Evolutionary conservation across 75 land plant species (phyloP).

Genomic region (Pinus albicaulis): DNA sequence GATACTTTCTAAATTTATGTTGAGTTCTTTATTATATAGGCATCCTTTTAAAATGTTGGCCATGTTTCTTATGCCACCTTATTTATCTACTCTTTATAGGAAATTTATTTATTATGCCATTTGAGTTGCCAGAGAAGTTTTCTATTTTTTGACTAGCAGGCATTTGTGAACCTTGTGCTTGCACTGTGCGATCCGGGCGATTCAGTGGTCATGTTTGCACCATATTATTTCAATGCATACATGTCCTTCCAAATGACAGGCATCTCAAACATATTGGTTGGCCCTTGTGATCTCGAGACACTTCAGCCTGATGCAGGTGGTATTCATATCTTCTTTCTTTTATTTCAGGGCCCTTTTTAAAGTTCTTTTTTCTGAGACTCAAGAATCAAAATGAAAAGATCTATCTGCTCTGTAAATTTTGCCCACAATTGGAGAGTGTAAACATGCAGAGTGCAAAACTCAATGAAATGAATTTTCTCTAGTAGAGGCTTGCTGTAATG

Average conservation of each 20-base stretch:
- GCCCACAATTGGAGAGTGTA: not conserved
- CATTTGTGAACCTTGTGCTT: slow-evolving; percentile 88
- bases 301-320: slow-evolving; percentile 98
- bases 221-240: slow-evolving; percentile 97
- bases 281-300: slow-evolving; percentile 73
- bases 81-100: not conserved
- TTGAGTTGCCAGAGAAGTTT: not conserved
- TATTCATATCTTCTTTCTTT: slow-evolving; percentile 19
- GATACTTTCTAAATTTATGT: not conserved
- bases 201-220: slow-evolving; percentile 96
- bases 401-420: not conserved
- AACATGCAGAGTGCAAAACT: not conserved
- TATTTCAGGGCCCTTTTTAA: not conserved
- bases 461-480: not conserved
- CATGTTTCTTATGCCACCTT: not conserved
- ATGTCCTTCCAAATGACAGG: slow-evolving; percentile 99
- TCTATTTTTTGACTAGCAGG: slow-evolving; percentile 41
- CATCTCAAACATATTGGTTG: slow-evolving; percentile 79
- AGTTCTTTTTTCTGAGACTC: not conserved
- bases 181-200: slow-evolving; percentile 95
- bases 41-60: not conserved
- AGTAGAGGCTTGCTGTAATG: not conserved
- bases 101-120: not conserved
- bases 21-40: not conserved
- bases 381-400: not conserved